phyloP scores from a whole-genome alignment of 208 protist species.

The Acanthamoeba lenticulata region DNA sequence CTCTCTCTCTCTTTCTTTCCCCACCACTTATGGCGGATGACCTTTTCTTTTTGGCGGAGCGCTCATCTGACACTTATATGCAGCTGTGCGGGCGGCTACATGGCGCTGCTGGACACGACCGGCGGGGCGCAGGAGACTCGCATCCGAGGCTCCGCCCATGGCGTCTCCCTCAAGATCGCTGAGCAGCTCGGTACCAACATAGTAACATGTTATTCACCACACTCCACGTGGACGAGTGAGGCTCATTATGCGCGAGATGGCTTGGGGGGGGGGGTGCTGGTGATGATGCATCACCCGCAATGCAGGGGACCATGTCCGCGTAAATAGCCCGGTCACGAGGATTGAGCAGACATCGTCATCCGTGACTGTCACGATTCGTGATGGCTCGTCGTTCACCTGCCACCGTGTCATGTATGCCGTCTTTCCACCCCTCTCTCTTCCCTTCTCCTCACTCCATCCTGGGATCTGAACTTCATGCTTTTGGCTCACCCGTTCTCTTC shows the following conservation, averaged over 20 bases:
- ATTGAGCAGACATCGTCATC: not conserved
- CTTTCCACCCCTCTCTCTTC: no score
- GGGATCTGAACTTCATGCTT: no score
- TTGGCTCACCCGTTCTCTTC: no score
- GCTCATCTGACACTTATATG: no score
- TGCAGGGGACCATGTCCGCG: not conserved
- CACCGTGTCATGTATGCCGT: not conserved
- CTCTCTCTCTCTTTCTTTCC: not conserved
- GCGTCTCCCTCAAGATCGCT: not conserved
- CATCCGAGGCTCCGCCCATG: not conserved
- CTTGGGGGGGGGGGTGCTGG: no score
- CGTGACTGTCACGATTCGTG: not conserved
- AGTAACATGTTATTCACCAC: not conserved
- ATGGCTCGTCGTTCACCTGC: not conserved
- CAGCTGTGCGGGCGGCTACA: not conserved
- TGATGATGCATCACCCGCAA: no score
- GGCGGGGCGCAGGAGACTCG: not conserved
- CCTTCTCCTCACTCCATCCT: no score
- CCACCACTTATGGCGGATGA: not conserved
- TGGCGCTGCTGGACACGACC: not conserved
- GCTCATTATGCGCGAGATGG: no score
- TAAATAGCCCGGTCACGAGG: not conserved
- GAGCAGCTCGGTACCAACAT: not conserved
- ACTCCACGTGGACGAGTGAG: not conserved
- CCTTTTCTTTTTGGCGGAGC: not conserved